Evolutionary conservation across 371 early-diverging fungal species (phyloP).

Genomic region (Rhizomucor miehei): DNA sequence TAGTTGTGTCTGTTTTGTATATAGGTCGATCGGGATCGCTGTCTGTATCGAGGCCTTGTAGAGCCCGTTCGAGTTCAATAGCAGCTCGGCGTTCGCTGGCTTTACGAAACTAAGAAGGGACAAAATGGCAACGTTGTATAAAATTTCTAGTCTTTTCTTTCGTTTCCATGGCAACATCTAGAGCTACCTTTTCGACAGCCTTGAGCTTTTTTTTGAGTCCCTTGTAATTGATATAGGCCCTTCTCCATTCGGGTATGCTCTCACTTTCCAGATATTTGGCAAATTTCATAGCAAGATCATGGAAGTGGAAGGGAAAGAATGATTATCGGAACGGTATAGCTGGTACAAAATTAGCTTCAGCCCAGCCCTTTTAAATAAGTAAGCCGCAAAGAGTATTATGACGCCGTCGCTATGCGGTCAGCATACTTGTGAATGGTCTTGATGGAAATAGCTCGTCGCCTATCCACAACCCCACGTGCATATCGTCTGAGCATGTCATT

Average conservation of each 20-base stretch:
- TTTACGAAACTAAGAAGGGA: conserved; percentile 20
- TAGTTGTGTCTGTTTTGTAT: conserved; percentile 10
- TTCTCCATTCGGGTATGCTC: conserved; percentile 82
- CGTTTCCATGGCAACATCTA: background rate
- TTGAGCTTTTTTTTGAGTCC: conserved; percentile 68
- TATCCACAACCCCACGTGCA: conserved; percentile 14
- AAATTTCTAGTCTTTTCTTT: background rate
- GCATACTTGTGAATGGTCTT: background rate
- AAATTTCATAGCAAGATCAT: conserved; percentile 65
- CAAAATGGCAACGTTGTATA: conserved; percentile 11
- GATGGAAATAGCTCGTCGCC: conserved; percentile 8
- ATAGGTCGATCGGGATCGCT: conserved; percentile 10
- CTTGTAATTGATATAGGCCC: conserved; percentile 75
- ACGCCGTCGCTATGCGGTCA: background rate
- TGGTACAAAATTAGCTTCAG: background rate
- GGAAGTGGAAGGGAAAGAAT: background rate
- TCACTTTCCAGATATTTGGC: conserved; percentile 74
- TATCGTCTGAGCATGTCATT: background rate
- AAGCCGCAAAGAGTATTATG: background rate
- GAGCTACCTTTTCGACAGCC: conserved; percentile 48
- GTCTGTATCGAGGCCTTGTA: conserved; percentile 15
- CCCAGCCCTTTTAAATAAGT: conserved; percentile 1
- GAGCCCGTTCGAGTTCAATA: conserved; percentile 20
- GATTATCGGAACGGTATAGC: background rate
- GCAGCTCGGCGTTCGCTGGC: conserved; percentile 21